Evolutionary conservation across 352 stramenopile genomes (phyloP).

Genomic region (Pythium coloratum): DNA sequence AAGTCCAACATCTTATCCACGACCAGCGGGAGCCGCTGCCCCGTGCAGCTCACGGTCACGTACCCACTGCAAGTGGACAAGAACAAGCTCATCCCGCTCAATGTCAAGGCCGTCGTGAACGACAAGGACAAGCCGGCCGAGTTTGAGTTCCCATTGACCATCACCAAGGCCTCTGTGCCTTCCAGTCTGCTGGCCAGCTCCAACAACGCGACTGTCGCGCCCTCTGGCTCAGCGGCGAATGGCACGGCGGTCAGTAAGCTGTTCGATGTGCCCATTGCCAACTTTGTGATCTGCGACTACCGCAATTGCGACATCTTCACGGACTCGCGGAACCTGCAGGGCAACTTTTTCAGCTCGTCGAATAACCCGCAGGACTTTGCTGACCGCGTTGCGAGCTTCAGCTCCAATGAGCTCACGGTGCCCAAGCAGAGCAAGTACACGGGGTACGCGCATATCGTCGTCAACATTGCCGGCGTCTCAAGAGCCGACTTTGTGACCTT

Average conservation of each 20-base stretch:
- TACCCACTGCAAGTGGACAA: background rate
- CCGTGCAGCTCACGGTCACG: constrained; percentile 66
- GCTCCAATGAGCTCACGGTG: constrained; percentile 64
- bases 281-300: constrained; percentile 81
- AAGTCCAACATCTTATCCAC: constrained; percentile 33
- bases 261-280: constrained; percentile 66
- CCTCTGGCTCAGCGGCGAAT: background rate
- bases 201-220: constrained; percentile 25
- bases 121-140: constrained; percentile 35
- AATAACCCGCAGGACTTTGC: constrained; percentile 78
- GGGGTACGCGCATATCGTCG: constrained; percentile 65
- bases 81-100: constrained; percentile 4
- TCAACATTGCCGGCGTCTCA: constrained; percentile 65
- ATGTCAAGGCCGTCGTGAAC: constrained; percentile 57
- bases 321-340: constrained; percentile 16
- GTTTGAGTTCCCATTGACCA: constrained; percentile 62
- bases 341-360: constrained; percentile 58
- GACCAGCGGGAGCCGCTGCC: constrained; percentile 52
- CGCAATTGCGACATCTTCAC: constrained; percentile 72
- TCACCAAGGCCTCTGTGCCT: constrained; percentile 44
- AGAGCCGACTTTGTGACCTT: constrained; percentile 78
- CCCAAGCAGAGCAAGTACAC: constrained; percentile 80
- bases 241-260: background rate
- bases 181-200: constrained; percentile 24
- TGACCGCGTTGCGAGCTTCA: constrained; percentile 52